These are phyloP conservation scores for Cercospora janseana DNA, from an alignment of 2,329 filamentous ascomycete genomes.

Conservation along the genomic window DNA sequence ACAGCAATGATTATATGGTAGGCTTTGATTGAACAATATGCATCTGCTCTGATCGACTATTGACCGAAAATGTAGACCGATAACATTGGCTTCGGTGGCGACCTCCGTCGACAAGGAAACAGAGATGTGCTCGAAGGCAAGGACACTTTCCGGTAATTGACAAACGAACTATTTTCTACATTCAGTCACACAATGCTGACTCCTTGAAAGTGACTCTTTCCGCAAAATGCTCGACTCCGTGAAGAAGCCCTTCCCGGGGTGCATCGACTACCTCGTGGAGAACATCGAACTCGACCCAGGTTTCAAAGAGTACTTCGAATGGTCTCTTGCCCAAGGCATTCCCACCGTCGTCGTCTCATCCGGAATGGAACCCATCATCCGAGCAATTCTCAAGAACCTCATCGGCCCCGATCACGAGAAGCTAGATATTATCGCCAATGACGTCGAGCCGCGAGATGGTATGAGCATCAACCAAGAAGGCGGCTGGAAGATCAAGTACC, in stretches of 20 bases:
- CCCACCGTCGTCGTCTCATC: constrained; percentile 89
- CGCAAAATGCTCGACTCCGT: constrained; percentile 89
- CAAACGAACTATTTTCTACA: background rate
- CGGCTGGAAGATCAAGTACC: constrained; percentile 86
- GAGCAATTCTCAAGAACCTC: constrained; percentile 73
- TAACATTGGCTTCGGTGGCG: constrained; percentile 78
- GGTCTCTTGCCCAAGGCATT: constrained; percentile 76
- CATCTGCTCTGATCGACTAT: constrained; percentile 55
- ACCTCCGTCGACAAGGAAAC: constrained; percentile 70
- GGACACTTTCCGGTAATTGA: constrained; percentile 64
- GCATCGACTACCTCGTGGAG: constrained; percentile 71
- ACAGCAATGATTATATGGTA: constrained; percentile 68
- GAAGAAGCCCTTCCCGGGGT: constrained; percentile 74
- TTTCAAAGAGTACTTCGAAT: constrained; percentile 85
- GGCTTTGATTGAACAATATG: background rate
- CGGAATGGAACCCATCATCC: constrained; percentile 91
- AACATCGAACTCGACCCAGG: constrained; percentile 87
- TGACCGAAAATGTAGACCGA: constrained; percentile 70
- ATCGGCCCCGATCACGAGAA: constrained; percentile 75
- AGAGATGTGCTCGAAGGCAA: constrained; percentile 69
- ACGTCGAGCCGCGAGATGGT: constrained; percentile 65
- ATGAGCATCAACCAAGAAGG: constrained; percentile 74
- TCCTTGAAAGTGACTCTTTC: constrained; percentile 65
- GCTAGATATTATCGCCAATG: constrained; percentile 88
- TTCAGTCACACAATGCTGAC: background rate